These are phyloP conservation scores for Isoetes taiwanensis DNA, from an alignment of 75 land plant genomes.

Conservation along the genomic window DNA sequence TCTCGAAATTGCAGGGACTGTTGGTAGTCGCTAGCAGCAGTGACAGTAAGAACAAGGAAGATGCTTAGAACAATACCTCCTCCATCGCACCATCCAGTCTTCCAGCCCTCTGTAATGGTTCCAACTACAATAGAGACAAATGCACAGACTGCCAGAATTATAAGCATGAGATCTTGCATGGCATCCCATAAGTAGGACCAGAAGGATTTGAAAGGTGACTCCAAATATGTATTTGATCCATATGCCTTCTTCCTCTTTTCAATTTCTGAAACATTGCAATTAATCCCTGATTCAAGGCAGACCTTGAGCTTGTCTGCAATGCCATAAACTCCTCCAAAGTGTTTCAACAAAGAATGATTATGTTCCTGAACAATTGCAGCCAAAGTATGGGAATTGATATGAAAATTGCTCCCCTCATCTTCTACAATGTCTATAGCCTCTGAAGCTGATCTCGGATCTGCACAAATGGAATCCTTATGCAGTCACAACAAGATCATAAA, in stretches of 20 bases:
- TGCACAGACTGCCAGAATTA: slow-evolving; percentile 70
- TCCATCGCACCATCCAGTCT: slow-evolving; percentile 67
- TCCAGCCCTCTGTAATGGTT: slow-evolving; percentile 60
- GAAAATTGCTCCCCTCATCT: no score
- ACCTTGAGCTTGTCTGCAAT: slow-evolving; percentile 62
- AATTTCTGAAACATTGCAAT: slow-evolving; percentile 15
- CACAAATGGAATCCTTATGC: no score
- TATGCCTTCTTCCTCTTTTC: slow-evolving; percentile 34
- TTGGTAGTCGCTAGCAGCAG: slow-evolving; percentile 43
- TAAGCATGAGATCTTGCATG: slow-evolving; percentile 58
- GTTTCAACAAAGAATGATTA: no score
- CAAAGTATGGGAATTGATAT: no score
- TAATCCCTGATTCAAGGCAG: slow-evolving; percentile 27
- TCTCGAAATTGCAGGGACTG: slow-evolving; percentile 55
- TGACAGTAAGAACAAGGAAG: slow-evolving; percentile 52
- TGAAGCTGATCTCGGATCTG: no score
- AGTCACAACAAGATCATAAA: no score
- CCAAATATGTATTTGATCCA: slow-evolving; percentile 51
- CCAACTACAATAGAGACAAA: slow-evolving; percentile 56
- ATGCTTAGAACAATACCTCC: slow-evolving; percentile 64
- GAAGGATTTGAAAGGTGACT: slow-evolving; percentile 55
- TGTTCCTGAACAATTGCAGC: no score
- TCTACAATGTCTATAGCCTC: no score
- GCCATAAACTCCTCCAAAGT: slow-evolving; percentile 53
- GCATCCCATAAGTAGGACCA: slow-evolving; percentile 97